These are phyloP conservation scores for Silene noctiflora DNA, from an alignment of 179 eudicot species.

Conservation along the genomic window DNA sequence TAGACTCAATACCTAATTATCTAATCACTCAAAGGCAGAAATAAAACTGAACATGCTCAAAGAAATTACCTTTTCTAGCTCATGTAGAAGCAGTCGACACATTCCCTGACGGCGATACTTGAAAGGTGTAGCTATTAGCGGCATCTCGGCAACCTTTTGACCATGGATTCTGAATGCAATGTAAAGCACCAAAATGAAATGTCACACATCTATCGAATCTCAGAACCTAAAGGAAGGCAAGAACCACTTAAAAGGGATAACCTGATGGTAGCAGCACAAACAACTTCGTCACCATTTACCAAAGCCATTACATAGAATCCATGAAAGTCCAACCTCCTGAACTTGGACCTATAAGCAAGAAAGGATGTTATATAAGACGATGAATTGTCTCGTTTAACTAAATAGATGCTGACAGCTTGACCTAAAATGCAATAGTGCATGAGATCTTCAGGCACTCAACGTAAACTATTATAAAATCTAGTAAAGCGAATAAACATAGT, in stretches of 20 bases:
- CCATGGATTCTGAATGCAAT: conserved; percentile 41
- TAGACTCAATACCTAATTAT: not conserved
- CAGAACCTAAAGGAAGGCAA: not conserved
- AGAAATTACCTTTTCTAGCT: conserved; percentile 44
- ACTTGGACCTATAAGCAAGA: conserved; percentile 36
- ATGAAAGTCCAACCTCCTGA: conserved; percentile 48
- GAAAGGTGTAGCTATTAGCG: conserved; percentile 47
- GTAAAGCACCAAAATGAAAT: conserved; percentile 10
- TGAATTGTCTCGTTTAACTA: not conserved
- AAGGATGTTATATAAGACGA: conserved; percentile 2
- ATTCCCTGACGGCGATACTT: conserved; percentile 49
- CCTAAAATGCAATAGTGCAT: not conserved
- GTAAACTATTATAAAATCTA: too few relatives aligned
- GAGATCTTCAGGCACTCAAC: not conserved
- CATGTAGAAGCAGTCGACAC: conserved; percentile 46
- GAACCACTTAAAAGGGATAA: conserved; percentile 12
- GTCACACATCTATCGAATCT: not conserved
- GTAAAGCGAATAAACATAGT: not conserved
- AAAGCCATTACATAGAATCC: conserved; percentile 48
- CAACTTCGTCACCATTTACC: conserved; percentile 33
- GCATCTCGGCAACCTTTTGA: conserved; percentile 50
- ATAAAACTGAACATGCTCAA: not conserved
- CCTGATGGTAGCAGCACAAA: conserved; percentile 52
- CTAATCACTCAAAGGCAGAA: not conserved
- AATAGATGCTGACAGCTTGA: not conserved